phyloP scores from a whole-genome alignment of 2,329 filamentous ascomycete species.

The Dendryphion nanum region DNA sequence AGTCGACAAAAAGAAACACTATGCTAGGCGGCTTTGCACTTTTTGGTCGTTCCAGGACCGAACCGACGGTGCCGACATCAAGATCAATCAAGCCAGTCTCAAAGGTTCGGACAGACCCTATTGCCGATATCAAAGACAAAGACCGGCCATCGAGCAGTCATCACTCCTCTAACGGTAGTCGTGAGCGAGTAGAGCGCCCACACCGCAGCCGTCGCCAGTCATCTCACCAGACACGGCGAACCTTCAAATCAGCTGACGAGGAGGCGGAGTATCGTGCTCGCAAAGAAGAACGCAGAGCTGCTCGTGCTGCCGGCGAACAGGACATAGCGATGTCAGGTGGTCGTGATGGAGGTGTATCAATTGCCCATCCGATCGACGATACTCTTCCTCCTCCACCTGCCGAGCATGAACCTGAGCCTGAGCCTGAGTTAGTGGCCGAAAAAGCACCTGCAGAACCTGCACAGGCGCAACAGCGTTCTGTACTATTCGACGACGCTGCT shows the following conservation, averaged over 20 bases:
- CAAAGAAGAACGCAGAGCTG: conserved; percentile 29
- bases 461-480: conserved; percentile 11
- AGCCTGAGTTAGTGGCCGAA: conserved; percentile 5
- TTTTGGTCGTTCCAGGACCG: conserved; percentile 33
- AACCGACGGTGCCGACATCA: conserved; percentile 20
- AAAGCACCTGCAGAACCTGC: conserved; percentile 2
- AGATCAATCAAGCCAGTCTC: conserved; percentile 22
- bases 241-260: conserved; percentile 28
- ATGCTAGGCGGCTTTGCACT: conserved; percentile 30
- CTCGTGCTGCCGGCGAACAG: conserved; percentile 13
- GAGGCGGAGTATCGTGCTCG: conserved; percentile 31
- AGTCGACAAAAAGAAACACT: conserved; percentile 21
- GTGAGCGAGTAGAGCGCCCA: conserved; percentile 27
- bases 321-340: conserved; percentile 29
- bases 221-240: conserved; percentile 18
- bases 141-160: conserved; percentile 26
- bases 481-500: conserved; percentile 24
- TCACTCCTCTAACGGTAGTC: conserved; percentile 32
- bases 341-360: conserved; percentile 23
- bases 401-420: conserved; percentile 15
- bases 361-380: conserved; percentile 15
- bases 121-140: conserved; percentile 17
- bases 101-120: conserved; percentile 24
- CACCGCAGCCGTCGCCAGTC: conserved; percentile 32
- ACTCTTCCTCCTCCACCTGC: conserved; percentile 17